Percentiles rank a stretch among this genome's conserved stretches.
Conservation (phyloP, 495 filamentous ascomycete genomes). For the Lophiotrema nucula region DNA sequence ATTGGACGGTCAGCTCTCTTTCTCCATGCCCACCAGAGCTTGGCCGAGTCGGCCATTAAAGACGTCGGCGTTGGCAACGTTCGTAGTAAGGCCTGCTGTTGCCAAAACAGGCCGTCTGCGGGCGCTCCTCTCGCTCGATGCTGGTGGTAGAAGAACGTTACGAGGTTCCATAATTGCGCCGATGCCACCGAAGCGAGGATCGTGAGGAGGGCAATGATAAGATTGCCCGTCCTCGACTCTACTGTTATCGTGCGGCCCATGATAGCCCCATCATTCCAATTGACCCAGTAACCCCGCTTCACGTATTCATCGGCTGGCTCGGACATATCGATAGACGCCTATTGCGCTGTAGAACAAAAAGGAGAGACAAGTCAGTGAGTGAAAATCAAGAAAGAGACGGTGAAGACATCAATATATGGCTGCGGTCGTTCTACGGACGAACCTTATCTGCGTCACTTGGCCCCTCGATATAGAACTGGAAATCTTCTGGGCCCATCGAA, state of each 20-base stretch:
- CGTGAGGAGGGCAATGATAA: conserved; percentile 3
- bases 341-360: too few relatives aligned
- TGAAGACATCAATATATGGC: too few relatives aligned
- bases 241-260: conserved; percentile 1
- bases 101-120: conserved; percentile 2
- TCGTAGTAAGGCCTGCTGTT: conserved; percentile 8
- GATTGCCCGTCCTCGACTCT: not conserved
- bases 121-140: not conserved
- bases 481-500: too few relatives aligned
- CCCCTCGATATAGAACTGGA: too few relatives aligned
- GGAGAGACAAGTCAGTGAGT: too few relatives aligned
- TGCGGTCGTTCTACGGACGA: too few relatives aligned
- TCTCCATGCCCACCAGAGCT: not conserved
- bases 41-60: conserved; percentile 2
- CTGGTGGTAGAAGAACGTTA: conserved; percentile 10
- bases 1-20: not conserved
- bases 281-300: conserved; percentile 1
- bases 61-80: conserved; percentile 3
- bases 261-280: not conserved
- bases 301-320: not conserved
- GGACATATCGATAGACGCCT: conserved; percentile 7
- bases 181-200: not conserved
- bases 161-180: conserved; percentile 2
- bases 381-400: too few relatives aligned
- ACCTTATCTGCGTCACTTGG: too few relatives aligned